Base-by-base conservation (phyloP, 1,284 basidiomycete genomes). In the Cutaneotrichosporon dermatis region DNA sequence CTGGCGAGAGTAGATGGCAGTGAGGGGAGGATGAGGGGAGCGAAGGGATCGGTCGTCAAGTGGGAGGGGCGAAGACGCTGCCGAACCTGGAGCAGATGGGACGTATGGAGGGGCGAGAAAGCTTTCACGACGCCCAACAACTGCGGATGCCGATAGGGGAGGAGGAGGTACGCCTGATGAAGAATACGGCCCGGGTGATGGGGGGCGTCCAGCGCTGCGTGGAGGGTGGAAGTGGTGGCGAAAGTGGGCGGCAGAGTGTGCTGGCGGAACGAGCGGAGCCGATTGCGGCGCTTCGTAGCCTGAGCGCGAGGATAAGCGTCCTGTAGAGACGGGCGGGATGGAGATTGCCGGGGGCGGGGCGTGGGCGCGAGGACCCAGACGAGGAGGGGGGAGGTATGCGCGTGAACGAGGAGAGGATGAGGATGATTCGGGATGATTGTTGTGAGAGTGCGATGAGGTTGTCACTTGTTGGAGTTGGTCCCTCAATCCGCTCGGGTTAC, bases 11-110 rank as follows among this genome's bases (percentile, higher is more conserved):
- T 72, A 57, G 15, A 64, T 45, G 15, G 74, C 74, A 2, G 73
- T 75, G 16, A 76, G 67, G 5, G 74, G 73, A 13, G 73, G 73
- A 68, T 74, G 70, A 4, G 75, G 75, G 4, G 72, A 74, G 37
- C 75, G 69, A 8, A 74, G 65, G 11, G 63, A 62, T 41, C 72
- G 59, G 50, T 75, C 71, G 62, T 62, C 66, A 48, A 57, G 57
- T 44, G 50, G 44, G 42, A 46, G 54, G 15, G 52, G 51, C 6
- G 61, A 59, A 6, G 66, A 66, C 7, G 67, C 63, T 9, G 66
- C 62, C 6, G 69, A 71, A 11, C 58, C 37, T 2, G 54, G 43
- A 4, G 57, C 10, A 6, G 57, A 54, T 2, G 48, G 34, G 16
- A 37, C 51, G 45, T 57, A 57, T 4, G 56, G 56, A 2, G 56